Percentiles rank a stretch among this genome's conserved stretches.
Conservation (phyloP, 257 asterid species). For the Lavandula angustifolia region DNA sequence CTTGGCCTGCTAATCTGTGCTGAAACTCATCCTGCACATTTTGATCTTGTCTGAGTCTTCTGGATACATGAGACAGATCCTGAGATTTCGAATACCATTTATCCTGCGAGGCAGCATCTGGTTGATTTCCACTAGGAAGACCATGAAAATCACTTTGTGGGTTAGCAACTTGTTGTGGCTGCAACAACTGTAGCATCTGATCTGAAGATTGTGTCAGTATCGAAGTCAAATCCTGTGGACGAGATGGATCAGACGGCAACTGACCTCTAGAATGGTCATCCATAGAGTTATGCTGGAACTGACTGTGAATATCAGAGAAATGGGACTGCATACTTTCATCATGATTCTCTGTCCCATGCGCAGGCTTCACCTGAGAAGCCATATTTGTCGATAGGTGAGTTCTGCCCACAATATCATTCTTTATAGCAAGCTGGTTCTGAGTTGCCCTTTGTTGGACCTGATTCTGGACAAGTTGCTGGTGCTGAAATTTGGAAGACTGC, state of each 20-base stretch:
- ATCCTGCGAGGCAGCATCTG: conserved; percentile 52
- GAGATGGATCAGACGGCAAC: conserved; percentile 52
- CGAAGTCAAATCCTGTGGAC: conserved; percentile 47
- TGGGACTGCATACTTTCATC: conserved; percentile 58
- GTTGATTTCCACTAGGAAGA: conserved; percentile 40
- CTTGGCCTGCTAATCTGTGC: conserved; percentile 65
- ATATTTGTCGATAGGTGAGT: conserved; percentile 59
- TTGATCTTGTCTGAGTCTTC: conserved; percentile 48
- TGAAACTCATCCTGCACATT: conserved; percentile 59
- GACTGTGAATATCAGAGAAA: conserved; percentile 61
- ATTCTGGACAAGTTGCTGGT: conserved; percentile 61
- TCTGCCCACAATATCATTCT: conserved; percentile 57
- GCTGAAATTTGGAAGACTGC: conserved; percentile 64
- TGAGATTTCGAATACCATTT: conserved; percentile 69
- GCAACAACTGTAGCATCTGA: conserved; percentile 58
- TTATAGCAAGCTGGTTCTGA: conserved; percentile 61
- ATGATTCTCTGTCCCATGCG: conserved; percentile 50
- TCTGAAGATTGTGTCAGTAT: conserved; percentile 58
- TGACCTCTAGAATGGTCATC: conserved; percentile 62
- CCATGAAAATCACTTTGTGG: conserved; percentile 52
- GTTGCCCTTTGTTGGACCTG: conserved; percentile 63
- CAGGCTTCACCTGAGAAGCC: conserved; percentile 53
- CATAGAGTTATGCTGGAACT: conserved; percentile 53
- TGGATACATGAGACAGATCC: conserved; percentile 51
- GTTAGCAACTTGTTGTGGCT: conserved; percentile 53